Evolutionary conservation across 2,329 filamentous ascomycete species (phyloP), one percentile per base, ranked within the genome.

Genomic region (Phialophora expanda): DNA sequence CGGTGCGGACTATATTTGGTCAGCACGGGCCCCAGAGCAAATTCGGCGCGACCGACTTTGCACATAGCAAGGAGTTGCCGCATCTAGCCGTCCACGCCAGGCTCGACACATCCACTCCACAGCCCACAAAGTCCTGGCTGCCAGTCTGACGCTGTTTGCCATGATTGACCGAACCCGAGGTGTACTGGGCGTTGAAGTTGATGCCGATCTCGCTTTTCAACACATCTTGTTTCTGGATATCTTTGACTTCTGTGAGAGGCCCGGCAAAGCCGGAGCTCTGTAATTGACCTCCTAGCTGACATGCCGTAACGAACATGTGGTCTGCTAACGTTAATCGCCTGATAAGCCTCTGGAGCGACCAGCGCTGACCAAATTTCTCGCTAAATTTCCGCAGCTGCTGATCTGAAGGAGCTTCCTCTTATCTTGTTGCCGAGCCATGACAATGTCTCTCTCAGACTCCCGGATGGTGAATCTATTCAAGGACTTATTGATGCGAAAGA

Each of bases 381-480:
- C 38, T 44, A 11, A 44, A 44, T 44, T 44, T 44, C 38, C 38
- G 38, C 38, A 44, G 12, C 20, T 44, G 38, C 38, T n/a, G 38
- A 20, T 44, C 38, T 44, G 7, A 20, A 5, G 8, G 17, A n/a
- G 7, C 14, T 8, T 7, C 4, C 17, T 44, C 48, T 26, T 51
- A 51, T 11, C 48, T 20, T 51, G 48, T 11, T 28, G 48, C 24
- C 48, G 20, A 28, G 48, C 48, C 22, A 26, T 51, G 20, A 51
- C 48, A 26, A 51, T 51, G 48, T 51, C 48, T 14, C 24, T 51
- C 48, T 51, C 48, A 4, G 20, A 28, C 20, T 51, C 48, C 9
- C 48, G 12, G 22, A 24, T 51, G 8, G 48, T 51, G 22, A 51
- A 51, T 22, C 48, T 22, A 51, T 51, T 17, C 48, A 51, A 51